Evolutionary conservation across 2,329 filamentous ascomycete genomes (phyloP).

Genomic region (Fusarium pseudonygamai): DNA sequence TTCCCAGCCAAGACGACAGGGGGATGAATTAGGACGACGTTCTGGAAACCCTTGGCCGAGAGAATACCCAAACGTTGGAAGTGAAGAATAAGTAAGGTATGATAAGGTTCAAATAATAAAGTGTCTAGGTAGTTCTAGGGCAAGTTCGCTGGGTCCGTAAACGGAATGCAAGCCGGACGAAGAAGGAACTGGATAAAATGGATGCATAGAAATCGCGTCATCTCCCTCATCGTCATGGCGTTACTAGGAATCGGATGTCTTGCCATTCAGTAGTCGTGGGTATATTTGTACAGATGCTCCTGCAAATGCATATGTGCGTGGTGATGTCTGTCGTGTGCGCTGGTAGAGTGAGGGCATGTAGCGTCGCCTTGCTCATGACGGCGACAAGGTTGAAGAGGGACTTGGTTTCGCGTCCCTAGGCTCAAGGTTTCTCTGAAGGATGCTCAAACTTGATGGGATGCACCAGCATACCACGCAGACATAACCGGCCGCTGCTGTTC

Average conservation of each 20-base stretch:
- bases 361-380: conserved; percentile 43
- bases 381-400: conserved; percentile 26
- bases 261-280: conserved; percentile 41
- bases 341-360: conserved; percentile 30
- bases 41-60: conserved; percentile 34
- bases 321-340: conserved; percentile 42
- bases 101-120: conserved; percentile 43
- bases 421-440: conserved; percentile 53
- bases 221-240: conserved; percentile 33
- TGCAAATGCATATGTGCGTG: conserved; percentile 45
- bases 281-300: conserved; percentile 46
- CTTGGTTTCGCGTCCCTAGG: not conserved
- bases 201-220: conserved; percentile 37
- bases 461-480: conserved; percentile 80
- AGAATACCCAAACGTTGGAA: conserved; percentile 43
- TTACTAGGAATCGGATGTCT: conserved; percentile 37
- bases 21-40: conserved; percentile 38
- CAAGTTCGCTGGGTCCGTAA: conserved; percentile 38
- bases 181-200: conserved; percentile 37
- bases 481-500: conserved; percentile 71
- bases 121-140: conserved; percentile 43
- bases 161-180: conserved; percentile 35
- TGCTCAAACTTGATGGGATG: conserved; percentile 81
- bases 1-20: conserved; percentile 32
- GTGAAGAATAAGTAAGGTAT: conserved; percentile 32